phyloP scores from a whole-genome alignment of 2,329 filamentous ascomycete genomes.

The Penicillium sp. region DNA sequence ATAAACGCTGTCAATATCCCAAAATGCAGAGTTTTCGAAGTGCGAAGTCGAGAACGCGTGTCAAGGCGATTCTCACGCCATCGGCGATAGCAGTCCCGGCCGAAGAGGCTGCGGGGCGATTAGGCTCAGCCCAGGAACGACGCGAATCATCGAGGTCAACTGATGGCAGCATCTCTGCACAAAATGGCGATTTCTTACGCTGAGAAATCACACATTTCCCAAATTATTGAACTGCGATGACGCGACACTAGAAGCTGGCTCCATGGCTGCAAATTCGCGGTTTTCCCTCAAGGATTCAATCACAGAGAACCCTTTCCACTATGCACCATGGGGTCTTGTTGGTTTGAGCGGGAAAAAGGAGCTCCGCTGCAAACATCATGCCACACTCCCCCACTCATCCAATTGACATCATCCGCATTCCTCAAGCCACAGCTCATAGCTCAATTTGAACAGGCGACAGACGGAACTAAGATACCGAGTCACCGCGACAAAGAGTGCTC shows the following conservation, averaged over 20 bases:
- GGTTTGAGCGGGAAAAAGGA: slow-evolving; percentile 11
- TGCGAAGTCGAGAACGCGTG: slow-evolving; percentile 3
- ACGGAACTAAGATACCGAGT: not conserved
- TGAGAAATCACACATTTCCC: slow-evolving; percentile 7
- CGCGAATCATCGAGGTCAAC: not conserved
- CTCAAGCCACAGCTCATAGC: slow-evolving; percentile 2
- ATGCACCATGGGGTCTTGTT: not conserved
- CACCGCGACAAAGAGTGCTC: not conserved
- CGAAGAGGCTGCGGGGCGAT: slow-evolving; percentile 16
- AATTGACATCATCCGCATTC: slow-evolving; percentile 15
- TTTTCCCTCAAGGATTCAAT: not conserved
- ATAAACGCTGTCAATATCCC: not conserved
- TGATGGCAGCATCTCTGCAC: slow-evolving; percentile 13
- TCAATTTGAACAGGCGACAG: not conserved
- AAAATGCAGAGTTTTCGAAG: not conserved
- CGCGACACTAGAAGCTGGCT: slow-evolving; percentile 2
- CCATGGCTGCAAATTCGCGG: not conserved
- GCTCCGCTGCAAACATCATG: slow-evolving; percentile 20
- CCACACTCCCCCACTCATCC: slow-evolving; percentile 17
- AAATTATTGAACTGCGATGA: slow-evolving; percentile 8
- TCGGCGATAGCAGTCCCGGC: slow-evolving; percentile 20
- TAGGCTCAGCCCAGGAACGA: slow-evolving; percentile 7
- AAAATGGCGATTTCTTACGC: slow-evolving; percentile 12
- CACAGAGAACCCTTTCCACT: not conserved
- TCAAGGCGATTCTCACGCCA: slow-evolving; percentile 23